Evolutionary conservation across 352 stramenopile genomes (phyloP).

Genomic region (Saprolegnia parasitica): DNA sequence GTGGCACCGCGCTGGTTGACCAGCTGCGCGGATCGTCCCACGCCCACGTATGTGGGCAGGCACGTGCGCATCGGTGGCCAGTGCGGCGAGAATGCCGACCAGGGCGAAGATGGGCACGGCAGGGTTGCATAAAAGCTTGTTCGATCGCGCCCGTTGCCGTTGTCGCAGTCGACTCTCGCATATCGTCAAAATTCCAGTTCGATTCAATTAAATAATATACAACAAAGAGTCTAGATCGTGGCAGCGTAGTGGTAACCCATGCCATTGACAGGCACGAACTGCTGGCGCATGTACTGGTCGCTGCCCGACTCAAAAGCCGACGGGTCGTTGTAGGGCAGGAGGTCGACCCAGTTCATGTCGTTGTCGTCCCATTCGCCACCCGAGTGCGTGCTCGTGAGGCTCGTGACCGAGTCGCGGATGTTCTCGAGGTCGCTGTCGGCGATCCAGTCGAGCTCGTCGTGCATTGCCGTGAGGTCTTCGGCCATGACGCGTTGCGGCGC

Average conservation of each 20-base stretch:
- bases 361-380: neutral
- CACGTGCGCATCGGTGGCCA: too few relatives aligned
- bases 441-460: conserved; percentile 25
- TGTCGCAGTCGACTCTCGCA: too few relatives aligned
- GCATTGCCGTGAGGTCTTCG: neutral
- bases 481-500: neutral
- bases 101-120: too few relatives aligned
- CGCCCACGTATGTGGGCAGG: too few relatives aligned
- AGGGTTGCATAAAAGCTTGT: too few relatives aligned
- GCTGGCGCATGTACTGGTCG: conserved; percentile 9
- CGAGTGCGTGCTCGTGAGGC: neutral
- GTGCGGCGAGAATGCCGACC: too few relatives aligned
- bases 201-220: neutral
- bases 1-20: too few relatives aligned
- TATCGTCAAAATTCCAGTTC: neutral
- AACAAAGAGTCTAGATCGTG: conserved; percentile 1
- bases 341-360: conserved; percentile 27
- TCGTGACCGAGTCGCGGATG: conserved; percentile 23
- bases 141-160: too few relatives aligned
- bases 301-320: neutral
- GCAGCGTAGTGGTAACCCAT: conserved; percentile 10
- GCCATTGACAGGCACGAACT: neutral
- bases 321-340: conserved; percentile 25
- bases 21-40: too few relatives aligned
- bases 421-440: conserved; percentile 20